Percentiles rank a stretch among this genome's conserved stretches.
Conservation (phyloP, 78 protist genomes). For the Dictyostelium citrinum region DNA sequence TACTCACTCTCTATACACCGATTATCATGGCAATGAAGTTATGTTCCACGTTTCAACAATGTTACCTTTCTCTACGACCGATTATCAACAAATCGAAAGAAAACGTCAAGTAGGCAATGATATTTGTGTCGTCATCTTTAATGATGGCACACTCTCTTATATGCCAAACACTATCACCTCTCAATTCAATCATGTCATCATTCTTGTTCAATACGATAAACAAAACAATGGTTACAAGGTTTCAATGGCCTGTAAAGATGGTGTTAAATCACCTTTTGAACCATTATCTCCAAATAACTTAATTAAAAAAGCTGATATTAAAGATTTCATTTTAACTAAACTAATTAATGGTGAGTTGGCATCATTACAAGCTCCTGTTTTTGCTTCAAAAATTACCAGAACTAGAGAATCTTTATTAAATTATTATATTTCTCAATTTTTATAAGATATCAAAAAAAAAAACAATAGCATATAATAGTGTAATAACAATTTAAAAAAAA, state of each 20-base stretch:
- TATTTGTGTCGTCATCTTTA: constrained; percentile 66
- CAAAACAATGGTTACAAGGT: constrained; percentile 32
- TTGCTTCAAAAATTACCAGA: constrained; percentile 26
- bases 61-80: constrained; percentile 39
- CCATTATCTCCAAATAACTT: constrained; percentile 13
- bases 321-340: constrained; percentile 51
- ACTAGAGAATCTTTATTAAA: constrained; percentile 71
- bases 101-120: constrained; percentile 82
- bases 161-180: constrained; percentile 49
- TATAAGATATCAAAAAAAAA: background rate
- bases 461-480: background rate
- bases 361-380: constrained; percentile 59
- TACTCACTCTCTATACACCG: constrained; percentile 69
- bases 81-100: constrained; percentile 66
- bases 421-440: constrained; percentile 60
- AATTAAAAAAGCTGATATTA: constrained; percentile 23
- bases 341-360: constrained; percentile 65
- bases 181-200: constrained; percentile 71
- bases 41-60: constrained; percentile 81
- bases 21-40: constrained; percentile 56
- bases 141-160: constrained; percentile 56
- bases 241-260: constrained; percentile 47
- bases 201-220: constrained; percentile 47
- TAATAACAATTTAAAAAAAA: background rate
- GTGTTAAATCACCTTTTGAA: constrained; percentile 39